Conservation (phyloP, 768 basidiomycete genomes). For the Tulasnella sp. region DNA sequence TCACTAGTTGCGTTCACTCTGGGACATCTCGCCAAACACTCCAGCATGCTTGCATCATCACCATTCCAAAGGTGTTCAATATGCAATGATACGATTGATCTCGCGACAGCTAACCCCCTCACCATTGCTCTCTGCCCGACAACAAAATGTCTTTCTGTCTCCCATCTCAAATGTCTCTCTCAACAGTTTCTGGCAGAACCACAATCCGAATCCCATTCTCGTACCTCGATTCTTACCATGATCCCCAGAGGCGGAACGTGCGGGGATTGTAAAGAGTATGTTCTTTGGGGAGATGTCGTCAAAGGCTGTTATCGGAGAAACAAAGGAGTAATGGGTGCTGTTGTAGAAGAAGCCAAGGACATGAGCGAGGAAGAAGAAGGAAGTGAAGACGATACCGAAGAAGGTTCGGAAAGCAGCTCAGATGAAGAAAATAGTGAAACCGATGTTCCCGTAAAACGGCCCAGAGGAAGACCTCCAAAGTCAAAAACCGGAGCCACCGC, state of each 20-base stretch:
- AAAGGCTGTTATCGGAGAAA: conserved; percentile 41
- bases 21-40: conserved; percentile 17
- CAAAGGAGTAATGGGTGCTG: conserved; percentile 5
- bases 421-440: no score
- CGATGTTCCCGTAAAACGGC: no score
- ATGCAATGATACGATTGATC: conserved; percentile 32
- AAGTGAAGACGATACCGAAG: not conserved
- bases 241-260: conserved; percentile 55
- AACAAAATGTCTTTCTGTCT: conserved; percentile 35
- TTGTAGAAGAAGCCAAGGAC: conserved; percentile 11
- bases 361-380: conserved; percentile 8
- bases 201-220: conserved; percentile 20
- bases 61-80: conserved; percentile 13
- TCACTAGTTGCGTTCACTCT: conserved; percentile 24
- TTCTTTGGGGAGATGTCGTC: conserved; percentile 58
- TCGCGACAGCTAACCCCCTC: conserved; percentile 37
- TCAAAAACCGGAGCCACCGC: no score
- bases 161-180: conserved; percentile 49
- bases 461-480: no score
- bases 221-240: conserved; percentile 20
- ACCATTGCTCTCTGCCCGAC: conserved; percentile 42
- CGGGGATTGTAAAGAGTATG: conserved; percentile 37
- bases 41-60: not conserved
- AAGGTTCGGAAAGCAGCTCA: no score
- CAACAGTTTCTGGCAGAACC: conserved; percentile 29